Evolutionary conservation across 2,329 filamentous ascomycete species (phyloP).

Genomic region (Beauveria sp.): DNA sequence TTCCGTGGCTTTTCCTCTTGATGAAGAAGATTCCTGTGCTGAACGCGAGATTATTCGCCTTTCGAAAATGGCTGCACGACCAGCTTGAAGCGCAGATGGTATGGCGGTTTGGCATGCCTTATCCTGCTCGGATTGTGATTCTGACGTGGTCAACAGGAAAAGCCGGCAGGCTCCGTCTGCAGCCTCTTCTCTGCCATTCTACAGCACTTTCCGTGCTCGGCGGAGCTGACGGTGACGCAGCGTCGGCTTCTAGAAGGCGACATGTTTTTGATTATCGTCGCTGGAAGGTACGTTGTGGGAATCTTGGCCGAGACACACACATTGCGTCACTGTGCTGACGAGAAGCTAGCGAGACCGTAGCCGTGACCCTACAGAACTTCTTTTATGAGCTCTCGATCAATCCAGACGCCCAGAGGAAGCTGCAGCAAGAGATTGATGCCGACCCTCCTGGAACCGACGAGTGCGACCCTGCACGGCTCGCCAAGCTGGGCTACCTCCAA

Average conservation of each 20-base stretch:
- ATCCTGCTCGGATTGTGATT: neutral
- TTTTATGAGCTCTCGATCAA: slow-evolving; percentile 28
- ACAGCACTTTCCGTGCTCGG: slow-evolving; percentile 18
- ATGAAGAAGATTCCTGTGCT: neutral
- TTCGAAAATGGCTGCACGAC: neutral
- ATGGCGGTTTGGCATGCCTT: neutral
- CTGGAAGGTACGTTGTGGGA: slow-evolving; percentile 21
- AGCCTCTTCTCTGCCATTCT: slow-evolving; percentile 25
- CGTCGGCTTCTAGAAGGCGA: slow-evolving; percentile 21
- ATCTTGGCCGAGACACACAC: no score
- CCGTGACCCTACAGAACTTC: slow-evolving; percentile 24
- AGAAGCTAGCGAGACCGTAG: slow-evolving; percentile 25
- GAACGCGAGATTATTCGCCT: neutral
- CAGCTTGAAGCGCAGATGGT: neutral
- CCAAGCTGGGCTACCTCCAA: slow-evolving; percentile 23
- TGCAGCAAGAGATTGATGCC: slow-evolving; percentile 30
- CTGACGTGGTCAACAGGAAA: neutral
- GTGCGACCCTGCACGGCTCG: slow-evolving; percentile 16
- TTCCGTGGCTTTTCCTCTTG: neutral
- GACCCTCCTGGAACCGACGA: slow-evolving; percentile 12
- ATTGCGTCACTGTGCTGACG: neutral
- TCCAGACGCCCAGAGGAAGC: slow-evolving; percentile 30
- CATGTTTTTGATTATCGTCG: slow-evolving; percentile 23
- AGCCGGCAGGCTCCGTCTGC: neutral
- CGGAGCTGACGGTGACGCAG: slow-evolving; percentile 17